Conservation (phyloP, 2,329 filamentous ascomycete species). For the Zelopaecilomyces penicillatus region DNA sequence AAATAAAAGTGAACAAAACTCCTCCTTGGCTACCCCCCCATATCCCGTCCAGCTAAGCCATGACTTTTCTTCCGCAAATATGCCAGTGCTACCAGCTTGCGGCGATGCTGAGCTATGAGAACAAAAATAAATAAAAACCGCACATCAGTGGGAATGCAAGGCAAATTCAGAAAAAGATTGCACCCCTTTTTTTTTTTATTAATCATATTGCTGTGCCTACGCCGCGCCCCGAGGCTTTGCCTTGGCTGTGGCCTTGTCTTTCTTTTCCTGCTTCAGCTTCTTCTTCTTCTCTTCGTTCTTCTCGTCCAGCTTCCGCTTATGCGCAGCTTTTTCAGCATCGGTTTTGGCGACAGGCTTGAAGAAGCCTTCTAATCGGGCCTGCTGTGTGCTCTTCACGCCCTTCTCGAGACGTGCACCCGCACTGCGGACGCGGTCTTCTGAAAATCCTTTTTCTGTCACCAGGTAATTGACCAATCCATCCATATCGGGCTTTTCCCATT, state of each 20-base stretch:
- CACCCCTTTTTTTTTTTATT: too few relatives aligned
- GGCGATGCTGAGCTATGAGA: too few relatives aligned
- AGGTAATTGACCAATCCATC: slow-evolving; percentile 85
- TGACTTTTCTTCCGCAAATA: too few relatives aligned
- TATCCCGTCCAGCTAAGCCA: too few relatives aligned
- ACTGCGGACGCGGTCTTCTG: slow-evolving; percentile 80
- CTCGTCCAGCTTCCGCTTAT: slow-evolving; percentile 92
- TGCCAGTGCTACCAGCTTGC: too few relatives aligned
- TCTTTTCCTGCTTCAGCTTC: slow-evolving; percentile 87
- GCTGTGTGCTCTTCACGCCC: slow-evolving; percentile 83
- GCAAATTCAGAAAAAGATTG: too few relatives aligned
- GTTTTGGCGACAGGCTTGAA: slow-evolving; percentile 91
- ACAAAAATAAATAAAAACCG: too few relatives aligned
- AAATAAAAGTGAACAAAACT: too few relatives aligned
- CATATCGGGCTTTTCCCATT: slow-evolving; percentile 90
- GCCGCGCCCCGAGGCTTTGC: slow-evolving; percentile 66
- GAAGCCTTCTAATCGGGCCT: slow-evolving; percentile 88
- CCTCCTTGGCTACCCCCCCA: too few relatives aligned
- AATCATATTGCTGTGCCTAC: slow-evolving; percentile 14
- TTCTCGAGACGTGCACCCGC: slow-evolving; percentile 75
- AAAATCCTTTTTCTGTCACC: slow-evolving; percentile 93
- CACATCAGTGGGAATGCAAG: too few relatives aligned
- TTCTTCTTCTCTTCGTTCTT: slow-evolving; percentile 91
- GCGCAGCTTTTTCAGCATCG: slow-evolving; percentile 69
- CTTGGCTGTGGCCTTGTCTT: slow-evolving; percentile 89